Conservation (phyloP, 2,329 filamentous ascomycete genomes). For the Cladosporium sphaerospermum region DNA sequence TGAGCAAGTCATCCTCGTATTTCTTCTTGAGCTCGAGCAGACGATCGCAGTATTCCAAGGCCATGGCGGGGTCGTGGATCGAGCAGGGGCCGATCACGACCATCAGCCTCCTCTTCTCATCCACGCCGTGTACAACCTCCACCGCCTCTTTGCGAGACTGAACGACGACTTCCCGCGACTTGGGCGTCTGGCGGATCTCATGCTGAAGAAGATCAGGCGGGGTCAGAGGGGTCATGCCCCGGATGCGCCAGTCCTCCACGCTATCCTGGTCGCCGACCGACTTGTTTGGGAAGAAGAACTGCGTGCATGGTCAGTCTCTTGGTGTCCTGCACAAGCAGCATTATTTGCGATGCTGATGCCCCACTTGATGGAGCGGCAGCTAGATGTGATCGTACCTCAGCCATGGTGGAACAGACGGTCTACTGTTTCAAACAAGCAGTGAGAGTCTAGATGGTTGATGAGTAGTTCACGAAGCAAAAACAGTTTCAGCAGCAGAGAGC, state of each 20-base stretch:
- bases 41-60: slow-evolving; percentile 78
- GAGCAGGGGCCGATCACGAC: slow-evolving; percentile 95
- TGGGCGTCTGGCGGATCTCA: slow-evolving; percentile 65
- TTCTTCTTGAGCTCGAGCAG: slow-evolving; percentile 72
- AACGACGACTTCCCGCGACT: slow-evolving; percentile 61
- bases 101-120: slow-evolving; percentile 67
- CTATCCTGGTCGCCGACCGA: slow-evolving; percentile 43
- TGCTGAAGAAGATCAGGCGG: slow-evolving; percentile 78
- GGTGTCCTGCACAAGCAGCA: background rate
- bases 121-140: slow-evolving; percentile 69
- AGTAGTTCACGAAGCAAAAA: background rate
- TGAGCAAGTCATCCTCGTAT: slow-evolving; percentile 74
- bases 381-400: slow-evolving; percentile 5
- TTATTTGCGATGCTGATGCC: no score
- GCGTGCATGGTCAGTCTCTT: slow-evolving; percentile 12
- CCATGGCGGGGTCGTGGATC: slow-evolving; percentile 85
- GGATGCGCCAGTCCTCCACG: slow-evolving; percentile 50
- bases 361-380: background rate
- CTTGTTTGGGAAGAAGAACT: slow-evolving; percentile 48
- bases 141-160: slow-evolving; percentile 64
- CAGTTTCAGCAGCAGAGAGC: no score
- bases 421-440: background rate
- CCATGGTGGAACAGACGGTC: slow-evolving; percentile 6
- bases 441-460: background rate
- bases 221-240: slow-evolving; percentile 70